A percentile compares a stretch with the other conserved stretches of the same genome.
These are phyloP conservation scores for Peronospora belbahrii DNA, from an alignment of 352 stramenopile genomes.

Conservation along the genomic window DNA sequence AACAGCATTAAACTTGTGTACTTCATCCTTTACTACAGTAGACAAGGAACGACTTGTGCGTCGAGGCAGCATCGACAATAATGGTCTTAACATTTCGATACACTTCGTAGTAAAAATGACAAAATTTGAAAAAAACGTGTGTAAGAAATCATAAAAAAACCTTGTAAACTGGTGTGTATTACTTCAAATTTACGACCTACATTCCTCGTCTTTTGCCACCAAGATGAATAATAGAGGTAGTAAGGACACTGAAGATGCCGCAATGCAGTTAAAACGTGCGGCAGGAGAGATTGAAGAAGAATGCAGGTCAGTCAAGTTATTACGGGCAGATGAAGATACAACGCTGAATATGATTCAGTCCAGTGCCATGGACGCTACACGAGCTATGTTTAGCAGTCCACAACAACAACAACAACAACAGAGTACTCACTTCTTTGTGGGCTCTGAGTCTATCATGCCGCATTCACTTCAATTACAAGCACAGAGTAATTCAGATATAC, in stretches of 20 bases:
- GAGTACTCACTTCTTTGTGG: conserved; percentile 22
- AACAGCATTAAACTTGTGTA: conserved; percentile 73
- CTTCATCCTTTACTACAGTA: conserved; percentile 67
- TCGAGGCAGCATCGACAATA: conserved; percentile 1
- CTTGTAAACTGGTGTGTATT: conserved; percentile 4
- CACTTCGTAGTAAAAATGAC: no score
- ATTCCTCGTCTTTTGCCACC: conserved; percentile 1
- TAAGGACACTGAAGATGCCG: conserved; percentile 3
- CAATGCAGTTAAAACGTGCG: conserved; percentile 23
- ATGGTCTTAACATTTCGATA: no score
- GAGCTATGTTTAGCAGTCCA: conserved; percentile 19
- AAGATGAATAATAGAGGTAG: no score
- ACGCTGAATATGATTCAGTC: conserved; percentile 9
- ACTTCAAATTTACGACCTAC: conserved; percentile 5
- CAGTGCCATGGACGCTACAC: conserved; percentile 19
- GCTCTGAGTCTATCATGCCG: conserved; percentile 28
- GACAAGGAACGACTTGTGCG: conserved; percentile 33
- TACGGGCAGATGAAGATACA: conserved; percentile 19
- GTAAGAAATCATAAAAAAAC: no score
- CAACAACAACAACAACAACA: conserved; percentile 15
- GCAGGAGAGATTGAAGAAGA: conserved; percentile 16
- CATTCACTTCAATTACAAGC: conserved; percentile 15
- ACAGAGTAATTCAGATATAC: conserved; percentile 15
- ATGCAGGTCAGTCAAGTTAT: conserved; percentile 27
- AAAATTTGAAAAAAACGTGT: not conserved